Evolutionary conservation across 441 rosid species (phyloP).

Genomic region (Mallotus repandus): DNA sequence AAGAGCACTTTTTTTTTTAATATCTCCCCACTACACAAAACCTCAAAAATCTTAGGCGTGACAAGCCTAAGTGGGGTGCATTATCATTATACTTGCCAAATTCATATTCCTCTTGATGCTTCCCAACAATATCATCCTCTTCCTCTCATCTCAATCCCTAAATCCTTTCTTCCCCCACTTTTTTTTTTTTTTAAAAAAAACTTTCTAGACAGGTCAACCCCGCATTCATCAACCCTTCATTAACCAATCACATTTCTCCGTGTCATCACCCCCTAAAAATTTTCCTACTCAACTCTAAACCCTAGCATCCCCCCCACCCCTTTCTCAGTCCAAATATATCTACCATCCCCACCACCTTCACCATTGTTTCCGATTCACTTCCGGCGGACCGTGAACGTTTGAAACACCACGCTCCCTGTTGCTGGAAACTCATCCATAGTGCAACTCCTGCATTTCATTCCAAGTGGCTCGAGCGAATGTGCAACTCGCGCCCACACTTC

Average conservation of each 20-base stretch:
- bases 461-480: conserved; percentile 60
- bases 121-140: conserved; percentile 22
- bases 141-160: background rate
- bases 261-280: conserved; percentile 28
- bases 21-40: conserved; percentile 39
- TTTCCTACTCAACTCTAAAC: conserved; percentile 14
- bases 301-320: background rate
- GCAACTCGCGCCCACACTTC: conserved; percentile 68
- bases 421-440: conserved; percentile 70
- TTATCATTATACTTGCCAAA: conserved; percentile 48
- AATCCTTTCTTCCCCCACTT: conserved; percentile 4
- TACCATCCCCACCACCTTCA: background rate
- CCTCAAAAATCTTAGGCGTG: conserved; percentile 76
- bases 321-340: conserved; percentile 16
- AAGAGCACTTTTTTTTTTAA: conserved; percentile 32
- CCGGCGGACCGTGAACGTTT: conserved; percentile 79
- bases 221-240: conserved; percentile 15
- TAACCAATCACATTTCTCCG: conserved; percentile 36
- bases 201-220: conserved; percentile 29
- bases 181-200: background rate
- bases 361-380: conserved; percentile 25
- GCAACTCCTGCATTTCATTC: conserved; percentile 74
- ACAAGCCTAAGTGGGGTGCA: conserved; percentile 82
- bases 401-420: conserved; percentile 65
- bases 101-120: conserved; percentile 10